phyloP scores from a whole-genome alignment of 148 eudicot species.

The Persicaria tinctoria region DNA sequence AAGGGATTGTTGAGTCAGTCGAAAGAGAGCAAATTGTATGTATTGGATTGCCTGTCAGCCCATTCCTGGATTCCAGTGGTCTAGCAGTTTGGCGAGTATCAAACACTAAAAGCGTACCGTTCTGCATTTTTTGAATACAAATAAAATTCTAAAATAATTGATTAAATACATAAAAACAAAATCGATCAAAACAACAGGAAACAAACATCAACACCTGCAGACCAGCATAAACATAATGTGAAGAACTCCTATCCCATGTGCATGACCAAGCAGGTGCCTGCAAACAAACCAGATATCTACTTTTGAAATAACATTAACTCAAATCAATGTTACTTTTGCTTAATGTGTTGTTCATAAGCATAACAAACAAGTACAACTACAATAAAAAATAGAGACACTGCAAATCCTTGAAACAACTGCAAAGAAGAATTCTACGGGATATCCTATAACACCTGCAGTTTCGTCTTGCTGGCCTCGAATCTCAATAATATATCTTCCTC shows the following conservation, averaged over 20 bases:
- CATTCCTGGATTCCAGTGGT: conserved; percentile 52
- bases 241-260: conserved; percentile 67
- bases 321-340: not conserved
- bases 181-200: conserved; percentile 1
- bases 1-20: conserved; percentile 26
- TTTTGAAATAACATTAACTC: not conserved
- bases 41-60: conserved; percentile 61
- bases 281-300: conserved; percentile 12
- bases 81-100: conserved; percentile 68
- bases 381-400: not conserved
- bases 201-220: conserved; percentile 52
- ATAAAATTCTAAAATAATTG: not conserved
- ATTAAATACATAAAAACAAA: not conserved
- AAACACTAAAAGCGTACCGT: conserved; percentile 77
- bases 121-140: conserved; percentile 37
- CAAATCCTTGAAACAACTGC: not conserved
- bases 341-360: not conserved
- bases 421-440: not conserved
- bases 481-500: not conserved
- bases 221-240: conserved; percentile 68
- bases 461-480: not conserved
- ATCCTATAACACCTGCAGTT: not conserved
- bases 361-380: not conserved
- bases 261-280: conserved; percentile 99
- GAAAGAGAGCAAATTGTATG: conserved; percentile 55